phyloP scores from a whole-genome alignment of 2,329 filamentous ascomycete genomes.

The Pseudopyricularia javanii region DNA sequence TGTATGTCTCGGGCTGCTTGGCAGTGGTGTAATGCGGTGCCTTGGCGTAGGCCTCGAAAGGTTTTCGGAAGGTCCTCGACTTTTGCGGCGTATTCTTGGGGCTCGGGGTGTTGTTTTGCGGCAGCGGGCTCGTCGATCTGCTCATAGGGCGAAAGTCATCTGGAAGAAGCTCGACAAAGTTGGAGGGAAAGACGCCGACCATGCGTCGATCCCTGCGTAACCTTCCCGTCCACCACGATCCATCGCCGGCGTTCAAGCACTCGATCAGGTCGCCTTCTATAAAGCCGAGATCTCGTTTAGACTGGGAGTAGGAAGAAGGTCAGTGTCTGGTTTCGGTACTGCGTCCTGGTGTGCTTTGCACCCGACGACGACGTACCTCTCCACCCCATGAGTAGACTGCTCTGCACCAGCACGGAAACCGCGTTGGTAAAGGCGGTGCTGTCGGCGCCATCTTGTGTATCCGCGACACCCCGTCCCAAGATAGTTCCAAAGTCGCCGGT shows the following conservation, averaged over 20 bases:
- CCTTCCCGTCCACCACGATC: conserved; percentile 96
- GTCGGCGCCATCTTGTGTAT: conserved; percentile 34
- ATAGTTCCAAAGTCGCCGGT: too few species aligned
- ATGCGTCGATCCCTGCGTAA: conserved; percentile 81
- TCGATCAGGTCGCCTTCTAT: conserved; percentile 97
- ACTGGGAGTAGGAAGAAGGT: conserved; percentile 29
- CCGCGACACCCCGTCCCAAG: neutral
- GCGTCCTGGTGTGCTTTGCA: neutral
- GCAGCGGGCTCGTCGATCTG: conserved; percentile 48
- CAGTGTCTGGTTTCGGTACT: neutral
- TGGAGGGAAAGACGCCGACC: conserved; percentile 88
- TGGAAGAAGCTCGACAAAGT: conserved; percentile 86
- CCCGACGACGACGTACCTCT: conserved; percentile 40
- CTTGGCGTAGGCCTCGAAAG: conserved; percentile 55
- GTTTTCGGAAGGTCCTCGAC: conserved; percentile 51
- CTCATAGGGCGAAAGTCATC: conserved; percentile 70
- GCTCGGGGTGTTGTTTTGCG: conserved; percentile 40
- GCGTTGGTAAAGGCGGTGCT: conserved; percentile 53
- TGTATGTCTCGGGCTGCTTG: conserved; percentile 46
- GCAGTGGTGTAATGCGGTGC: conserved; percentile 54
- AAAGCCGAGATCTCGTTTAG: conserved; percentile 88
- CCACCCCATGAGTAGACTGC: conserved; percentile 90
- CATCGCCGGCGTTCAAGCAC: conserved; percentile 94
- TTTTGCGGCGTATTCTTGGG: conserved; percentile 44
- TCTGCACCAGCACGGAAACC: conserved; percentile 84